Conservation (phyloP, 2,329 filamentous ascomycete species). For the Hypoxylon sp. region DNA sequence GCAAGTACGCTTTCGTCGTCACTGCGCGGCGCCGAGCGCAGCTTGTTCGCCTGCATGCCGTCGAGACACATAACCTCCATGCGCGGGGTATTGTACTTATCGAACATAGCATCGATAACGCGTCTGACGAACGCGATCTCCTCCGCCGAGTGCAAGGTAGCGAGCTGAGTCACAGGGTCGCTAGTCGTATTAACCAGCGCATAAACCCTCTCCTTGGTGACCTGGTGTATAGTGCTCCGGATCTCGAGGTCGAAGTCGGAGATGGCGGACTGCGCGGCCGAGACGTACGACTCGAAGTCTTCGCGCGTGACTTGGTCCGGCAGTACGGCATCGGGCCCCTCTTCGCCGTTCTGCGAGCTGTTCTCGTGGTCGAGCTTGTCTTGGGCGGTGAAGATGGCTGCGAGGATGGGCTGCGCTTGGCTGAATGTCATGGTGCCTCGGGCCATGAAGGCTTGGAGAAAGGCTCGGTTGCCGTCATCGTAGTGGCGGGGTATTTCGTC, state of each 20-base stretch:
- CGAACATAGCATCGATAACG: conserved; percentile 91
- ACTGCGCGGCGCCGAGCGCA: conserved; percentile 68
- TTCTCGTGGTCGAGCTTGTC: conserved; percentile 33
- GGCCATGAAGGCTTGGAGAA: conserved; percentile 89
- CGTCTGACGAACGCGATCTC: conserved; percentile 93
- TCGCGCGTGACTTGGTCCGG: conserved; percentile 77
- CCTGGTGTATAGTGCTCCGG: conserved; percentile 79
- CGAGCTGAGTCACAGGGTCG: conserved; percentile 87
- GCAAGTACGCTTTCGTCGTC: conserved; percentile 48
- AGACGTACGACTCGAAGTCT: conserved; percentile 78
- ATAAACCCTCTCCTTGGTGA: conserved; percentile 76
- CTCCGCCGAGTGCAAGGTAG: conserved; percentile 83
- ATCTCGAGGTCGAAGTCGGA: conserved; percentile 91
- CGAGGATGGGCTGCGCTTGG: conserved; percentile 81
- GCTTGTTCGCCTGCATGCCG: conserved; percentile 81
- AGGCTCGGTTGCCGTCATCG: conserved; percentile 82
- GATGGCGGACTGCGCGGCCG: conserved; percentile 78
- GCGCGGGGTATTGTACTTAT: conserved; percentile 83
- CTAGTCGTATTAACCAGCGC: conserved; percentile 90
- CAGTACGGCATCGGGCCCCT: conserved; percentile 48
- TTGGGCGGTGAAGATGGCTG: conserved; percentile 78
- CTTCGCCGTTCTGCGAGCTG: conserved; percentile 10
- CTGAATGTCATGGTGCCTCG: conserved; percentile 82
- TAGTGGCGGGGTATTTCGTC: conserved; percentile 58
- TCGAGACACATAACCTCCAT: conserved; percentile 88